phyloP scores from a whole-genome alignment of 805 yeast species.

The Kodamaea lidongshanica region DNA sequence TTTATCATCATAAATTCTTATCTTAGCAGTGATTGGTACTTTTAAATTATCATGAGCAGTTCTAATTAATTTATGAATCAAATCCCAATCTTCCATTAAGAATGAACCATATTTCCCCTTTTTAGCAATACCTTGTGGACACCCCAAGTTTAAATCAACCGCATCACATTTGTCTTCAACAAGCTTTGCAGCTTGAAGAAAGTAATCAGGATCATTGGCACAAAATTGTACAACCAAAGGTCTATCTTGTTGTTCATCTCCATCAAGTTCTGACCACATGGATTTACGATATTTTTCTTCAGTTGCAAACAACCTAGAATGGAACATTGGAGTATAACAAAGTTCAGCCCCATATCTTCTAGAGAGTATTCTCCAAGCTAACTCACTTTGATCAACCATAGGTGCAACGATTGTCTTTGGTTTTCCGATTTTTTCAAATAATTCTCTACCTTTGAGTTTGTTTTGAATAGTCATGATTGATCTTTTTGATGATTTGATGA shows the following conservation, averaged over 20 bases:
- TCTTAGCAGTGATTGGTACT: conserved; percentile 92
- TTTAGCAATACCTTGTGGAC: conserved; percentile 96
- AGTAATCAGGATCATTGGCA: conserved; percentile 87
- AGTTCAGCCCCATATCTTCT: conserved; percentile 87
- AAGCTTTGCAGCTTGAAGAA: conserved; percentile 71
- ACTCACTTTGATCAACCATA: conserved; percentile 95
- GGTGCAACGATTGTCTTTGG: conserved; percentile 93
- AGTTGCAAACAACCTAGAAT: conserved; percentile 83
- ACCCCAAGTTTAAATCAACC: conserved; percentile 90
- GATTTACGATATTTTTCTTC: conserved; percentile 73
- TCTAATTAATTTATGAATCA: conserved; percentile 64
- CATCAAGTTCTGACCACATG: conserved; percentile 70
- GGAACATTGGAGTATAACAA: conserved; percentile 96
- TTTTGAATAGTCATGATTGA: conserved; percentile 4
- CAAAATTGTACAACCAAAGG: conserved; percentile 94
- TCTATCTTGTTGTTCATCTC: conserved; percentile 60
- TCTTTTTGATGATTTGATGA: no score
- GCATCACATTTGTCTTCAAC: conserved; percentile 90
- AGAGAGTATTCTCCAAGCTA: conserved; percentile 89
- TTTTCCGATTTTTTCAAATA: conserved; percentile 60
- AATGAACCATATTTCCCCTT: conserved; percentile 95
- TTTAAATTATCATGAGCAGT: conserved; percentile 68
- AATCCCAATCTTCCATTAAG: conserved; percentile 94
- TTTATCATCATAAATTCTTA: conserved; percentile 79
- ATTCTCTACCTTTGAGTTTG: conserved; percentile 51